Evolutionary conservation across 2,329 filamentous ascomycete species (phyloP).

Genomic region (Ampelomyces quisqualis): DNA sequence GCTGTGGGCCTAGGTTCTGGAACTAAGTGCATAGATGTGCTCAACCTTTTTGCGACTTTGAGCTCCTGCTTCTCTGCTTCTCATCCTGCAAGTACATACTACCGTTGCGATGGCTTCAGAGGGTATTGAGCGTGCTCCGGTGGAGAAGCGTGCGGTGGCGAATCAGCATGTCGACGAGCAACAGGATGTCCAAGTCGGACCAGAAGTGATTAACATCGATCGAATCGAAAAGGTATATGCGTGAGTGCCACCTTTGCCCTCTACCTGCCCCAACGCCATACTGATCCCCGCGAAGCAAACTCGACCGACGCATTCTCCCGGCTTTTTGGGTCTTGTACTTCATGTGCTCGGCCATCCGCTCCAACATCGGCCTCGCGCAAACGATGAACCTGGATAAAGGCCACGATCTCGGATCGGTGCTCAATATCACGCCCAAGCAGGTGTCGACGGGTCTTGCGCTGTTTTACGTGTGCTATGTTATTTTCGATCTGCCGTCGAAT

Average conservation of each 20-base stretch:
- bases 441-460: constrained; percentile 81
- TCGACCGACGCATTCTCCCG: constrained; percentile 61
- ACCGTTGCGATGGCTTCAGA: constrained; percentile 25
- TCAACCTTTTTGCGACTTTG: neutral
- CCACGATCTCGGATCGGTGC: constrained; percentile 73
- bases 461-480: constrained; percentile 89
- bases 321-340: constrained; percentile 93
- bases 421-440: constrained; percentile 71
- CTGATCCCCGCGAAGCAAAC: constrained; percentile 48
- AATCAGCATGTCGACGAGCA: constrained; percentile 30
- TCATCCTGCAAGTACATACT: neutral
- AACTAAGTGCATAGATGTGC: neutral
- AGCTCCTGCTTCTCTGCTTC: neutral
- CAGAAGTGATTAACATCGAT: constrained; percentile 37
- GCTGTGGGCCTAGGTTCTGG: constrained; percentile 23
- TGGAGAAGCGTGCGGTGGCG: constrained; percentile 21
- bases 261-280: neutral
- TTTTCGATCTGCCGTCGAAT: constrained; percentile 88
- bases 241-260: constrained; percentile 21
- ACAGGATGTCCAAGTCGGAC: constrained; percentile 38
- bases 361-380: constrained; percentile 90
- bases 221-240: constrained; percentile 43
- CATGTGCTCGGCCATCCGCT: constrained; percentile 85
- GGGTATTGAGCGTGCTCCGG: constrained; percentile 10
- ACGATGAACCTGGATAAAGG: constrained; percentile 76